A percentile compares a stretch with the other conserved stretches of the same genome.
These are phyloP conservation scores for Solanum arcanum DNA, from an alignment of 257 asterid genomes.

Conservation along the genomic window DNA sequence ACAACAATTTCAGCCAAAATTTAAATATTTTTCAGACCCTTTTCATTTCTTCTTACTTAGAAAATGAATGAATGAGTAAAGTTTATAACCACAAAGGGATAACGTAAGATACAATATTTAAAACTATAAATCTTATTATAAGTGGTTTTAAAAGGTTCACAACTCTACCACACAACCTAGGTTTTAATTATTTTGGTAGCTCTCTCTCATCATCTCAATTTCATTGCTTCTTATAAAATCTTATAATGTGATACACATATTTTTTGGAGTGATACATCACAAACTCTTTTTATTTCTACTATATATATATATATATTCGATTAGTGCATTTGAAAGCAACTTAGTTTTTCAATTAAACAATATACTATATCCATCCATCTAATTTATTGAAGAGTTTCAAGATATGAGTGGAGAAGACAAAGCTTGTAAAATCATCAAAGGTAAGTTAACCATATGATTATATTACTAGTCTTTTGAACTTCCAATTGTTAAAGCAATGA, in stretches of 20 bases:
- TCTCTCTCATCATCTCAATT: background rate
- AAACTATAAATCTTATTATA: background rate
- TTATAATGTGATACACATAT: background rate
- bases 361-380: background rate
- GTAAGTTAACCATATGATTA: background rate
- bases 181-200: background rate
- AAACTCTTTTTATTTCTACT: background rate
- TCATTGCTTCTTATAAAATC: background rate
- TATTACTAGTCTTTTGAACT: background rate
- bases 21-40: too few species aligned
- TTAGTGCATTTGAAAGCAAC: background rate
- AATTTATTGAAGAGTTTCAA: background rate
- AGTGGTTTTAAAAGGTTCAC: background rate
- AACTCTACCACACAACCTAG: background rate
- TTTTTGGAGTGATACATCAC: background rate
- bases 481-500: background rate
- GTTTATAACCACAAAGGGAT: background rate
- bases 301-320: background rate
- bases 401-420: background rate
- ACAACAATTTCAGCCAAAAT: too few species aligned
- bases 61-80: background rate
- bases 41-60: background rate
- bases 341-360: background rate
- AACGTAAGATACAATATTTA: background rate
- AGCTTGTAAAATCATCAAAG: background rate